Evolutionary conservation across 2,329 filamentous ascomycete species (phyloP).

Genomic region (Ceratocystis huliohia): DNA sequence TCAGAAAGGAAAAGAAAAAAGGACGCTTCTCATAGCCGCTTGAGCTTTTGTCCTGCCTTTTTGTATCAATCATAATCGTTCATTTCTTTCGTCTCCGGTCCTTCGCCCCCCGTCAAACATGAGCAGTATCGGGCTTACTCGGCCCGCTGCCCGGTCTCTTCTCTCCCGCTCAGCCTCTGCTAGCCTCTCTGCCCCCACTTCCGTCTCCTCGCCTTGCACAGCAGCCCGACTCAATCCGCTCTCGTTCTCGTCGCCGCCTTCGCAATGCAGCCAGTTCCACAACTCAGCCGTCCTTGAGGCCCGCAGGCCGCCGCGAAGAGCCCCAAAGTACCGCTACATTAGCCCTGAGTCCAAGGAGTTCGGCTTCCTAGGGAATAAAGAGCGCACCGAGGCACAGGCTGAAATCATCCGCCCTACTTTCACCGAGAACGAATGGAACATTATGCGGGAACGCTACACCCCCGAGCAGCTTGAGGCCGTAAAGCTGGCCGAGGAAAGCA

Average conservation of each 20-base stretch:
- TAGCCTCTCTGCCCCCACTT: constrained; percentile 23
- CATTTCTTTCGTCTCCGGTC: not conserved
- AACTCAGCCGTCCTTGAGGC: constrained; percentile 37
- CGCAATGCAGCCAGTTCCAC: constrained; percentile 35
- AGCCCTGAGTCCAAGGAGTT: constrained; percentile 17
- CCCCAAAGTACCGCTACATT: constrained; percentile 16
- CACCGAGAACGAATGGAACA: constrained; percentile 50
- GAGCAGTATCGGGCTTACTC: constrained; percentile 15
- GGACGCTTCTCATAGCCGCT: too few relatives aligned
- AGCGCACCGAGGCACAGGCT: constrained; percentile 3
- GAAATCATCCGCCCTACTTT: constrained; percentile 42
- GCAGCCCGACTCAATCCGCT: constrained; percentile 1
- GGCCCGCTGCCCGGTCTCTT: constrained; percentile 17
- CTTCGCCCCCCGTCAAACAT: constrained; percentile 1
- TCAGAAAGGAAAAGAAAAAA: too few relatives aligned
- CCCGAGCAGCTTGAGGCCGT: constrained; percentile 70
- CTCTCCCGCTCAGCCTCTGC: constrained; percentile 19
- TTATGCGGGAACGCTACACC: constrained; percentile 57
- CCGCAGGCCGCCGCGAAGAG: constrained; percentile 28
- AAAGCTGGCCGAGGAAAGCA: constrained; percentile 63
- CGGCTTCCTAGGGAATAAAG: constrained; percentile 4
- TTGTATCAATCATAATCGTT: too few relatives aligned
- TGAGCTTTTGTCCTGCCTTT: too few relatives aligned
- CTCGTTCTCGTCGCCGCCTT: constrained; percentile 22
- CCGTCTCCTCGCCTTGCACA: not conserved